Base-by-base conservation (phyloP, 208 protist species). In the Trypanosoma melophagium region DNA sequence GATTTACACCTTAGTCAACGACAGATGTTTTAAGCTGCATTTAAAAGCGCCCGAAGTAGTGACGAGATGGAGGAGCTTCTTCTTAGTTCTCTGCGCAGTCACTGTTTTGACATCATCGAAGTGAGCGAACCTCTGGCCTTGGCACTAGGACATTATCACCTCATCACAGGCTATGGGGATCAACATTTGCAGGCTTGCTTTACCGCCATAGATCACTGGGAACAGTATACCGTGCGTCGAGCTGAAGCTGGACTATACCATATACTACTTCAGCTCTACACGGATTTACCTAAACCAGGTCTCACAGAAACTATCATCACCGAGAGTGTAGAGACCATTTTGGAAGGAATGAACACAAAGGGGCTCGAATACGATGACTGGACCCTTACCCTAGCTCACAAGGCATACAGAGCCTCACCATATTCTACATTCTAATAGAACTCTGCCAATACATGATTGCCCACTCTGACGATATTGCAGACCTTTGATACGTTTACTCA, bases 341-440 rank as follows among this genome's bases (percentile, higher is more conserved):
- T 73, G 53, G 67, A 66, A 28, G 49, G n/a, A 38, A 73, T 73
- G 67, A 25, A 25, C 28, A 38, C 14, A n/a, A 65, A 66, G 16
- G 58, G 67, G 21, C 12, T 73, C 22, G 67, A 60, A 17, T 65
- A 61, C 60, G 67, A 73, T 44, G 67, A 73, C 38, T 73, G 67
- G 67, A 73, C 67, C 7, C 35, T 73, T 14, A 73, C 58, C 16
- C 31, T 73, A 42, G 67, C 67, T 19, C 51, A 73, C 40, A 65
- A 66, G 21, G 54, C 67, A 17, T 73, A 65, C 31, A 40, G 67
- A 52, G 59, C 50, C 51, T 52, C 60, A 17, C 67, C 67, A 14
- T 73, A 54, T 21, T 47, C 58, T 3, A 60, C 41, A 35, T 73
- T 53, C 45, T 45, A 19, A 63, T 0, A 24, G n/a, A 25, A 10